A percentile compares a stretch with the other conserved stretches of the same genome.
phyloP scores from a whole-genome alignment of 805 yeast genomes.

The Pichia kluyveri region DNA sequence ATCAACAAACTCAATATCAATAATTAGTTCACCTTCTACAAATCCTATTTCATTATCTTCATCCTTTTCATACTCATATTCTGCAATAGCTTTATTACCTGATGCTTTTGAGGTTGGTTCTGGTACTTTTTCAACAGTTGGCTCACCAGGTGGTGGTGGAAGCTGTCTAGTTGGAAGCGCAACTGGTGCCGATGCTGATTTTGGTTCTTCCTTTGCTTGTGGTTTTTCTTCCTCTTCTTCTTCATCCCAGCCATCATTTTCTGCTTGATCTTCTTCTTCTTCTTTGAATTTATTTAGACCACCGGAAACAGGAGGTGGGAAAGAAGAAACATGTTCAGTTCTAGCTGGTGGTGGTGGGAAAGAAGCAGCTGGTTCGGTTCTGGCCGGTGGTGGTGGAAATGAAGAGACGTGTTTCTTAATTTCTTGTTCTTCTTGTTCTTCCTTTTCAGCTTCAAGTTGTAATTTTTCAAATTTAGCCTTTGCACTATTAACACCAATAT shows the following conservation, averaged over 20 bases:
- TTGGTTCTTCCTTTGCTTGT: not conserved
- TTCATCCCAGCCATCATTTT: slow-evolving; percentile 11
- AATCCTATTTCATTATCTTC: slow-evolving; percentile 71
- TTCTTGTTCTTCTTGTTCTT: slow-evolving; percentile 15
- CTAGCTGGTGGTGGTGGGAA: slow-evolving; percentile 12
- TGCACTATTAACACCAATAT: slow-evolving; percentile 25
- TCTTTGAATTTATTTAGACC: slow-evolving; percentile 12
- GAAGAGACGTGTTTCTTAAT: not conserved
- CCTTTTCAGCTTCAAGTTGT: slow-evolving; percentile 18
- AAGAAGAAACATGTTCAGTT: slow-evolving; percentile 10
- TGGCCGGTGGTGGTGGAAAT: slow-evolving; percentile 12
- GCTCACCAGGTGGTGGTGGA: slow-evolving; percentile 10
- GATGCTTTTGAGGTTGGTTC: slow-evolving; percentile 6
- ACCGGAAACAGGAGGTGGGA: slow-evolving; percentile 7
- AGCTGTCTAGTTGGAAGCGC: slow-evolving; percentile 15
- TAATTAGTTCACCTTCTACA: slow-evolving; percentile 55
- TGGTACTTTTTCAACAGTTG: slow-evolving; percentile 1
- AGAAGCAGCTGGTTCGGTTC: not conserved
- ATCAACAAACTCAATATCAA: slow-evolving; percentile 60
- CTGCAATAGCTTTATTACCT: slow-evolving; percentile 52
- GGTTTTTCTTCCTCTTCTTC: slow-evolving; percentile 16
- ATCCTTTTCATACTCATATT: slow-evolving; percentile 68
- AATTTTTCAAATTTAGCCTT: slow-evolving; percentile 25
- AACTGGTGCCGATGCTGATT: not conserved
- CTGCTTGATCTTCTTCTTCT: slow-evolving; percentile 15